Conservation (phyloP, 2,329 filamentous ascomycete species). For the Pseudomassariella vexata region DNA sequence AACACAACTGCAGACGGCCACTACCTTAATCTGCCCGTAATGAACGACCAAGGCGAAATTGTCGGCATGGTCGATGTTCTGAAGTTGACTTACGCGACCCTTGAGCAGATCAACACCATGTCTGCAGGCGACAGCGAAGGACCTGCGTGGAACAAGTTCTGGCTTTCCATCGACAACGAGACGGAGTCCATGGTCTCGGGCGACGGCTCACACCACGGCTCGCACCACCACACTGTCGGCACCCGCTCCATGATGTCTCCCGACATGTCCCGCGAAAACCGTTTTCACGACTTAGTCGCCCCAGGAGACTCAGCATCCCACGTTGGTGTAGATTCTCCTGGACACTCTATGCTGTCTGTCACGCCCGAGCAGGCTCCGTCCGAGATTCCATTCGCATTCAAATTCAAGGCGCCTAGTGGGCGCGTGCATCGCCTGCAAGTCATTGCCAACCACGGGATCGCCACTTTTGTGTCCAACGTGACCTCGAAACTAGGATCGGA, state of each 20-base stretch:
- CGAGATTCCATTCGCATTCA: slow-evolving; percentile 88
- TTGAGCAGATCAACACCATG: slow-evolving; percentile 98
- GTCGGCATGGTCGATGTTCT: slow-evolving; percentile 99
- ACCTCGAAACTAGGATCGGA: slow-evolving; percentile 80
- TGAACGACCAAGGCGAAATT: slow-evolving; percentile 96
- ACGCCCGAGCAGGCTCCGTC: slow-evolving; percentile 50
- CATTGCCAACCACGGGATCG: slow-evolving; percentile 71
- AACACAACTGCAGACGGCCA: slow-evolving; percentile 67
- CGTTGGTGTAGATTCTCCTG: slow-evolving; percentile 72
- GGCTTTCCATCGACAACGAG: slow-evolving; percentile 91
- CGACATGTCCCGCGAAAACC: slow-evolving; percentile 65
- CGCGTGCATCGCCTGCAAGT: slow-evolving; percentile 91
- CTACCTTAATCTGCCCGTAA: slow-evolving; percentile 95
- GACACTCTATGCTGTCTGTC: slow-evolving; percentile 54
- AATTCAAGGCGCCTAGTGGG: slow-evolving; percentile 96
- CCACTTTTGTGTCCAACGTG: slow-evolving; percentile 71
- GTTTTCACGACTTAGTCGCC: slow-evolving; percentile 71
- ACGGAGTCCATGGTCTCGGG: slow-evolving; percentile 96
- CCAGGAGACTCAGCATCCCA: slow-evolving; percentile 95
- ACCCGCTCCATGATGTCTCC: slow-evolving; percentile 78
- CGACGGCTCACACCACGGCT: slow-evolving; percentile 75
- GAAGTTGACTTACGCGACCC: slow-evolving; percentile 94
- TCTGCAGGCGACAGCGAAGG: slow-evolving; percentile 82
- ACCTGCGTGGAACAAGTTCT: slow-evolving; percentile 99
- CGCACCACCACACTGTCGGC: slow-evolving; percentile 60